Percentiles rank a stretch among this genome's conserved stretches.
Conservation (phyloP, 202 grass and related monocot species). For the Alloteropsis angusta region DNA sequence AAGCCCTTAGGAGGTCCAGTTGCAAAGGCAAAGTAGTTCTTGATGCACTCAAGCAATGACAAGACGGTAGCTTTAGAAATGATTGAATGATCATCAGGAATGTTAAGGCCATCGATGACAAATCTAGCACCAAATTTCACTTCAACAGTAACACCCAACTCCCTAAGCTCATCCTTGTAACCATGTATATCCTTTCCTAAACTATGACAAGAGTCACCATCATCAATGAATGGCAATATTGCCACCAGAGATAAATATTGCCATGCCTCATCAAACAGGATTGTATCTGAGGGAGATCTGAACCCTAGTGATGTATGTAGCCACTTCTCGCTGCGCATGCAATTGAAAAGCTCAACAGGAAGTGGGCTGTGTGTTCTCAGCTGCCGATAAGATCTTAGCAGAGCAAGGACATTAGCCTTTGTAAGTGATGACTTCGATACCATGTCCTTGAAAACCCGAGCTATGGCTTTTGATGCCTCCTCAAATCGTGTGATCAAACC, state of each 20-base stretch:
- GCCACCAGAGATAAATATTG: slow-evolving; percentile 30
- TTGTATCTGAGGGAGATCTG: slow-evolving; percentile 29
- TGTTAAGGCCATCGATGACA: slow-evolving; percentile 31
- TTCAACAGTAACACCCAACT: slow-evolving; percentile 43
- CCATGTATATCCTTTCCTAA: slow-evolving; percentile 32
- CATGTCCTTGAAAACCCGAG: slow-evolving; percentile 25
- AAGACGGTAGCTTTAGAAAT: slow-evolving; percentile 16
- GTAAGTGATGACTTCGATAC: slow-evolving; percentile 10
- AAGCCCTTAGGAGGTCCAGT: slow-evolving; percentile 27
- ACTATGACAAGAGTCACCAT: slow-evolving; percentile 19
- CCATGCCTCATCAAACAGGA: slow-evolving; percentile 49
- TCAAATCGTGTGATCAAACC: slow-evolving; percentile 35
- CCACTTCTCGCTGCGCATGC: slow-evolving; percentile 38
- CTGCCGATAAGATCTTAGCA: slow-evolving; percentile 33
- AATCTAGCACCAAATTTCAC: slow-evolving; percentile 31
- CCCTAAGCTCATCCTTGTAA: slow-evolving; percentile 46
- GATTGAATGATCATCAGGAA: slow-evolving; percentile 27
- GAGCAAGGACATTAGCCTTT: slow-evolving; percentile 32
- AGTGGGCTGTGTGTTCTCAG: background rate
- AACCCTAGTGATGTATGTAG: slow-evolving; percentile 41
- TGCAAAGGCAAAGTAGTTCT: background rate
- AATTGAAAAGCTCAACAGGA: slow-evolving; percentile 24
- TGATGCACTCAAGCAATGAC: slow-evolving; percentile 38
- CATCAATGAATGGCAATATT: slow-evolving; percentile 49
- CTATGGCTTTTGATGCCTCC: slow-evolving; percentile 37